Conservation (phyloP, 768 basidiomycete genomes). For the Mycena galopus region DNA sequence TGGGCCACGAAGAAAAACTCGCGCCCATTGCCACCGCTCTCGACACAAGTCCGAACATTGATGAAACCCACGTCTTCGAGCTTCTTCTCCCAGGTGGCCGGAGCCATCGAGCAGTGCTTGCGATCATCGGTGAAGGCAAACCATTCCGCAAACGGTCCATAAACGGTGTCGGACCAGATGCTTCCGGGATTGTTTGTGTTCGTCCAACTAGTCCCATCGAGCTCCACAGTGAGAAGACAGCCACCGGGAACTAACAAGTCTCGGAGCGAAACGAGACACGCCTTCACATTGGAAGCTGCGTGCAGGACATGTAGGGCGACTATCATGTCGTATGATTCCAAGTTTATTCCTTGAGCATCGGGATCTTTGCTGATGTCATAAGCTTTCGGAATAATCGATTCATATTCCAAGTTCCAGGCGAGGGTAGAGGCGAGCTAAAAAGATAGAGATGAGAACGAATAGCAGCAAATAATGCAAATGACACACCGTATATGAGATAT, state of each 20-base stretch:
- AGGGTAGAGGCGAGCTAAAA: background rate
- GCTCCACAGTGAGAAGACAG: conserved; percentile 6
- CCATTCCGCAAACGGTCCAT: conserved; percentile 22
- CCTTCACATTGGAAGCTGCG: background rate
- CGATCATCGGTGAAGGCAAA: conserved; percentile 15
- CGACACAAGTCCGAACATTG: conserved; percentile 1
- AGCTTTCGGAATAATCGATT: background rate
- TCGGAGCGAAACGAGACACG: conserved; percentile 5
- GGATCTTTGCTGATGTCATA: conserved; percentile 21
- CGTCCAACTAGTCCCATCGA: conserved; percentile 9
- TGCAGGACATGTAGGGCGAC: conserved; percentile 20
- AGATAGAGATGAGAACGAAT: too few relatives aligned
- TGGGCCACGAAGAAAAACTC: conserved; percentile 12
- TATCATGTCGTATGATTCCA: conserved; percentile 2
- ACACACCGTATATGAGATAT: too few relatives aligned
- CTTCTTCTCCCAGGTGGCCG: background rate
- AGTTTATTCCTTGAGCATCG: background rate
- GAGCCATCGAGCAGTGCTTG: conserved; percentile 15
- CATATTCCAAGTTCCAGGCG: background rate
- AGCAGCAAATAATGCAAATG: too few relatives aligned
- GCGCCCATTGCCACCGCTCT: background rate
- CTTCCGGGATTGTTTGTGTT: background rate
- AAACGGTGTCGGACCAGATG: conserved; percentile 20
- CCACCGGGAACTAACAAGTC: conserved; percentile 17
- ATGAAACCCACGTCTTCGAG: background rate